Conservation (phyloP, 2,329 filamentous ascomycete species). For the Arthrobotrys sinensis region DNA sequence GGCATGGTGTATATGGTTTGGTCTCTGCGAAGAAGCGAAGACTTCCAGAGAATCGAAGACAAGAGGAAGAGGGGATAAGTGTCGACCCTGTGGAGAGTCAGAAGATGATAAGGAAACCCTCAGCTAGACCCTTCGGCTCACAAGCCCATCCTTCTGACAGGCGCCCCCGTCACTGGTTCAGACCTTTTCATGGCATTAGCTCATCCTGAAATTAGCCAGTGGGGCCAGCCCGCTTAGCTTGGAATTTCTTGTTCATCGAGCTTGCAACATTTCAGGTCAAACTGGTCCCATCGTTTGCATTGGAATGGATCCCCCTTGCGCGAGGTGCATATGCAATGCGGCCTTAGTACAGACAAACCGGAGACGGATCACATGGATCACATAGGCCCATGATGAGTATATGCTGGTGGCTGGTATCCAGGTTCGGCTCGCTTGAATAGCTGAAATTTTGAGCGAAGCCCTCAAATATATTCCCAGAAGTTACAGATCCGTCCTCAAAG, state of each 20-base stretch:
- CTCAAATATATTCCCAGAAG: too few relatives aligned
- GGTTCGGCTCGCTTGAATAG: conserved; percentile 12
- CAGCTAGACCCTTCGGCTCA: background rate
- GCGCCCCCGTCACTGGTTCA: conserved; percentile 13
- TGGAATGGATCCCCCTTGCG: background rate
- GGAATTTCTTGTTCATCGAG: conserved; percentile 13
- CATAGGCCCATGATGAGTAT: background rate
- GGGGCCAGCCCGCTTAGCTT: conserved; percentile 24
- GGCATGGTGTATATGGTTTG: conserved; percentile 32
- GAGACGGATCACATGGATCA: conserved; percentile 13
- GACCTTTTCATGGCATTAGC: background rate
- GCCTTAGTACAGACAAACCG: background rate
- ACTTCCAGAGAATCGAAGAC: background rate
- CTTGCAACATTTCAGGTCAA: conserved; percentile 17
- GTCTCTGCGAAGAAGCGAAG: background rate
- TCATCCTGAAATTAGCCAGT: conserved; percentile 22
- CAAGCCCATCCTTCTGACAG: background rate
- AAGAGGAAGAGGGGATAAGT: background rate
- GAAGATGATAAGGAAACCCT: background rate
- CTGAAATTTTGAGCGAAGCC: too few relatives aligned
- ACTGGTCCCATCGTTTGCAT: conserved; percentile 3
- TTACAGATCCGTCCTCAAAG: too few relatives aligned
- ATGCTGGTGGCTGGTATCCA: conserved; percentile 6
- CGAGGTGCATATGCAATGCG: background rate
- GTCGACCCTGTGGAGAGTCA: background rate